Percentiles rank a stretch among this genome's conserved stretches.
Conservation (phyloP, 2,329 filamentous ascomycete species). For the Stagonosporopsis rhizophila region DNA sequence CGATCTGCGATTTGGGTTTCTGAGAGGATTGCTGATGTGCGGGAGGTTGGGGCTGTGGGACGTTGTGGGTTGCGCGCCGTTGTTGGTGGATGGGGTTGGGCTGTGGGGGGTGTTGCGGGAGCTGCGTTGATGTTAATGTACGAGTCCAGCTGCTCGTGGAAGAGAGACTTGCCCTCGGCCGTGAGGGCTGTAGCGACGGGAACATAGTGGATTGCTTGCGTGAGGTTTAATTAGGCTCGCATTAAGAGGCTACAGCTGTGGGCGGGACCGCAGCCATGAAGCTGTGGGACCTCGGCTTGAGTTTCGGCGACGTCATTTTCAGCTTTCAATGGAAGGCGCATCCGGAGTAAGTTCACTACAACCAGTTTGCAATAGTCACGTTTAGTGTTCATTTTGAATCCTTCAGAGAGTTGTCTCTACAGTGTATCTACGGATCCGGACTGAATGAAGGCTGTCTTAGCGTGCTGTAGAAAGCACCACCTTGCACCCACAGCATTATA, state of each 20-base stretch:
- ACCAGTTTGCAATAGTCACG: not conserved
- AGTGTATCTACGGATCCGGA: no score
- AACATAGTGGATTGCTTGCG: slow-evolving; percentile 42
- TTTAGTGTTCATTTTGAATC: not conserved
- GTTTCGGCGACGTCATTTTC: slow-evolving; percentile 8
- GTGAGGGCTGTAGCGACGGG: slow-evolving; percentile 48
- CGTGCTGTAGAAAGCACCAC: no score
- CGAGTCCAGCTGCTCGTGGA: not conserved
- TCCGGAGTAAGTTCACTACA: not conserved
- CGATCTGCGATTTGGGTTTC: slow-evolving; percentile 54
- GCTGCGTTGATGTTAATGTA: slow-evolving; percentile 18
- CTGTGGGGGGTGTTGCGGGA: slow-evolving; percentile 29
- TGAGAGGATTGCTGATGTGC: slow-evolving; percentile 2
- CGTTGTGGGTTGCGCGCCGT: slow-evolving; percentile 31
- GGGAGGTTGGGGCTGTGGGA: slow-evolving; percentile 18
- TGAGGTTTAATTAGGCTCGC: slow-evolving; percentile 18
- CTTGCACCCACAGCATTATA: no score
- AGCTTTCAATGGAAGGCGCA: no score
- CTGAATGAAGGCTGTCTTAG: no score
- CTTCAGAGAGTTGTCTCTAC: no score
- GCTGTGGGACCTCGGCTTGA: slow-evolving; percentile 13
- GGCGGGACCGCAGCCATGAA: slow-evolving; percentile 18
- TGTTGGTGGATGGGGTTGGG: slow-evolving; percentile 38
- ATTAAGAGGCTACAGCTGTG: not conserved
- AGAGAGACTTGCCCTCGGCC: slow-evolving; percentile 46